phyloP scores from a whole-genome alignment of 2,329 filamentous ascomycete genomes.

The Sordariomycetes sp. region DNA sequence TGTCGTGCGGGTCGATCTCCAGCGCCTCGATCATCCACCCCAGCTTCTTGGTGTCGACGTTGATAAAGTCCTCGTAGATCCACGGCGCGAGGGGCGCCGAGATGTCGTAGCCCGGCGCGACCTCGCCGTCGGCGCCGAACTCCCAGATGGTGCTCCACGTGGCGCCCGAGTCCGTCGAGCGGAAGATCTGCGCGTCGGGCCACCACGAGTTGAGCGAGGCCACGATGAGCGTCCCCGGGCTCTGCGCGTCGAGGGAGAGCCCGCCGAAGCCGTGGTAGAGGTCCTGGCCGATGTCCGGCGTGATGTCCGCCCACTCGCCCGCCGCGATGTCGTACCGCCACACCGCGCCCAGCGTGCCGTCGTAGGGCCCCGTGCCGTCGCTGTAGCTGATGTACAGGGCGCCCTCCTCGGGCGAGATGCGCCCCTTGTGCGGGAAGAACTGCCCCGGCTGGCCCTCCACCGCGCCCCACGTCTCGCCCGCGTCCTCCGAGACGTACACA shows the following conservation, averaged over 20 bases:
- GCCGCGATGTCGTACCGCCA: slow-evolving; percentile 41
- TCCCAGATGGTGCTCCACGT: slow-evolving; percentile 45
- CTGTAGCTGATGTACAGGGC: slow-evolving; percentile 44
- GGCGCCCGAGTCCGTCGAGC: slow-evolving; percentile 41
- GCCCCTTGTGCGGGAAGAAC: slow-evolving; percentile 43
- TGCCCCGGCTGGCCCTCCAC: slow-evolving; percentile 37
- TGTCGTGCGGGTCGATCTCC: slow-evolving; percentile 47
- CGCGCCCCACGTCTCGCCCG: slow-evolving; percentile 38
- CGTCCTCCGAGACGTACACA: slow-evolving; percentile 42
- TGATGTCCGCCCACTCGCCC: slow-evolving; percentile 43
- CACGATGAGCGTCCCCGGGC: slow-evolving; percentile 44
- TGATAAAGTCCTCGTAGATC: slow-evolving; percentile 37
- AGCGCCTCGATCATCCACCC: slow-evolving; percentile 53
- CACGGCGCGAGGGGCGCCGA: slow-evolving; percentile 39
- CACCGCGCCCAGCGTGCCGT: slow-evolving; percentile 40
- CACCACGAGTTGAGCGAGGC: slow-evolving; percentile 48
- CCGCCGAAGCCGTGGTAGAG: slow-evolving; percentile 46
- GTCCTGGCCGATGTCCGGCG: slow-evolving; percentile 33
- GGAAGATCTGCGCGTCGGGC: slow-evolving; percentile 45
- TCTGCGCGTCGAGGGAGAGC: slow-evolving; percentile 39
- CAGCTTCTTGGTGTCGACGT: slow-evolving; percentile 34
- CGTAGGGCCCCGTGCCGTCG: slow-evolving; percentile 45
- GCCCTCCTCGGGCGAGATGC: slow-evolving; percentile 37
- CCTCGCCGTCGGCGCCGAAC: slow-evolving; percentile 32
- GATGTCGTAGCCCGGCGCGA: slow-evolving; percentile 34